Evolutionary conservation across 176 grass and related monocot genomes (phyloP).

Genomic region (Rhynchospora breviuscula): DNA sequence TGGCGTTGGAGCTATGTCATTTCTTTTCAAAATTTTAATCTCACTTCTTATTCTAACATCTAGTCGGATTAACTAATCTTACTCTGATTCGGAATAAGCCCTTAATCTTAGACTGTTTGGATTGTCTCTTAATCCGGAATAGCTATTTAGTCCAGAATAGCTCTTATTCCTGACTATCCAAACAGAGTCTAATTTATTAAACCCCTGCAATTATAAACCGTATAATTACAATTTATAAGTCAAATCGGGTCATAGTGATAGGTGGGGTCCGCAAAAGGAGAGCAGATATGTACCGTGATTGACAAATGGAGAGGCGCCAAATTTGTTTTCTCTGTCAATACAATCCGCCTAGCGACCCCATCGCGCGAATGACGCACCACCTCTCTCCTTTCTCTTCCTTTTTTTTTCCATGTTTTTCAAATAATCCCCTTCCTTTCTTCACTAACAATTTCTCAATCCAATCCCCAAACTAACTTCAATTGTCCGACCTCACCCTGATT

Average conservation of each 20-base stretch:
- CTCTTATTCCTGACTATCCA: too few relatives aligned
- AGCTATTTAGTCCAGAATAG: too few relatives aligned
- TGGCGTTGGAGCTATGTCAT: too few relatives aligned
- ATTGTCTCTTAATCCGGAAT: too few relatives aligned
- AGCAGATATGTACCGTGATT: background rate
- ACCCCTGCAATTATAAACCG: too few relatives aligned
- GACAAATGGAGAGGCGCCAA: background rate
- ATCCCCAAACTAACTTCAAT: background rate
- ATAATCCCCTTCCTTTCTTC: background rate
- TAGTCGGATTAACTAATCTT: too few relatives aligned
- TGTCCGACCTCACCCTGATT: background rate
- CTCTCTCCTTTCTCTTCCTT: background rate
- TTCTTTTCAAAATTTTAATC: too few relatives aligned
- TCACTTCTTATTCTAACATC: too few relatives aligned
- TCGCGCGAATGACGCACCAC: constrained; percentile 26
- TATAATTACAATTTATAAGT: background rate
- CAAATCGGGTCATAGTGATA: background rate
- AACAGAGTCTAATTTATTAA: too few relatives aligned
- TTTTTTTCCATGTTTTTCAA: constrained; percentile 5
- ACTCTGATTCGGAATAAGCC: too few relatives aligned
- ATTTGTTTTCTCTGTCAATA: constrained; percentile 2
- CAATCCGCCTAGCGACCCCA: background rate
- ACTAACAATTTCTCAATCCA: constrained; percentile 10
- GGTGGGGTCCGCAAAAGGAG: background rate
- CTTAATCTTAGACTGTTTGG: too few relatives aligned